Evolutionary conservation across 495 filamentous ascomycete genomes (phyloP), one percentile per base, ranked within the genome.

Genomic region (Corynascus novoguineensis): DNA sequence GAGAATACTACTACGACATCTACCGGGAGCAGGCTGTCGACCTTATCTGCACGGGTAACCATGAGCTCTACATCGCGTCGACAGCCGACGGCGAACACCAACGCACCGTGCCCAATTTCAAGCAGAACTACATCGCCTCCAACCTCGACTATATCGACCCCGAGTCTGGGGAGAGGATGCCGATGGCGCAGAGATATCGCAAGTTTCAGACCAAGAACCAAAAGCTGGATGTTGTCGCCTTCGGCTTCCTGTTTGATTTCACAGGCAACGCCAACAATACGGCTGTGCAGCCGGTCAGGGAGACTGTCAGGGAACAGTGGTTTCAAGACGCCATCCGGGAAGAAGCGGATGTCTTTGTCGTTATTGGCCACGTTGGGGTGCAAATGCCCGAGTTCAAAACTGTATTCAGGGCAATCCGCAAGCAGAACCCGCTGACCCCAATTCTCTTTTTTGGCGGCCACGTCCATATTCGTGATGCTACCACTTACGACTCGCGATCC

Each of bases 361-460:
- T 98, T 2, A 76, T 85, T 25, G 93, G 93, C 3, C 93, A 98
- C 73, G 88, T 95, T 22, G 86, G 87, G 5, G 81, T 93, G 29
- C 81, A 82, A 41, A 92, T 90, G 53, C 69, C 76, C 45, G 93
- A 96, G 68, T 95, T 86, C 64, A 77, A 84, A 53, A 71, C 81
- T 38, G 82, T 97, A 59, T 93, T 85, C 75, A 81, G 76, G 19
- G 87, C 83, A 32, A 96, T 98, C 55, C 80, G 93, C 41, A 70
- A 80, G n/a, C 73, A 82, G 38, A 84, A 89, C 59, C 87, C 83
- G 78, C 81, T 88, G 59, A 89, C 80, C 2, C 90, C 93, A 0
- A 95, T 98, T 44, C 86, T 90, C 60, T 96, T 97, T 68, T 90
- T 98, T 53, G 92, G 89, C 44, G 93, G 93, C 5, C 93, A 98